Percentiles rank a stretch among this genome's conserved stretches.
phyloP scores from a whole-genome alignment of 2,329 filamentous ascomycete species.

The Ploettnerulaceae sp. region DNA sequence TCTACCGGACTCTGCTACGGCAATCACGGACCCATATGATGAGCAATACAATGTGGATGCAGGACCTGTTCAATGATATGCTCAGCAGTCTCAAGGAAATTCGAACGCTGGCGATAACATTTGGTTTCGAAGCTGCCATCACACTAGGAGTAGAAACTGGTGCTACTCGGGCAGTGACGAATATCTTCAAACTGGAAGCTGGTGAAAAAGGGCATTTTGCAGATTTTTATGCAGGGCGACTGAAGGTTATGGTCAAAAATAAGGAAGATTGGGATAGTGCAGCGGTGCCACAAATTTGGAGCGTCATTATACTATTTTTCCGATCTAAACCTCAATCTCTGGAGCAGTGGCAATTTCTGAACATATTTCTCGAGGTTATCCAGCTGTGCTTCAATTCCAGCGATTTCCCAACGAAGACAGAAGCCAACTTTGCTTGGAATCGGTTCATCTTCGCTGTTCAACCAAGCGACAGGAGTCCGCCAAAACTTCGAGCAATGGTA shows the following conservation, averaged over 20 bases:
- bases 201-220: constrained; percentile 49
- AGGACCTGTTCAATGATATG: constrained; percentile 77
- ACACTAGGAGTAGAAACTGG: constrained; percentile 63
- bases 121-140: constrained; percentile 68
- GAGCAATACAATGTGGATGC: constrained; percentile 70
- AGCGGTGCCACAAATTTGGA: constrained; percentile 85
- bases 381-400: constrained; percentile 79
- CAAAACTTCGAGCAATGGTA: constrained; percentile 56
- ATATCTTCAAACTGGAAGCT: constrained; percentile 51
- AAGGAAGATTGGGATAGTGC: constrained; percentile 49
- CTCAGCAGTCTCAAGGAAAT: constrained; percentile 75
- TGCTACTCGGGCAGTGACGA: constrained; percentile 60
- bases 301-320: constrained; percentile 72
- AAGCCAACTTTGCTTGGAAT: constrained; percentile 83
- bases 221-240: constrained; percentile 60
- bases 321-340: constrained; percentile 54
- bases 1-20: constrained; percentile 72
- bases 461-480: constrained; percentile 52
- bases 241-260: constrained; percentile 64
- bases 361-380: constrained; percentile 71
- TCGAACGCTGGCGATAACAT: constrained; percentile 64
- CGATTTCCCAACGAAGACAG: constrained; percentile 63
- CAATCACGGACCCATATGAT: constrained; percentile 69
- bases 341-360: constrained; percentile 66
- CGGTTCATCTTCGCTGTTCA: constrained; percentile 72